Evolutionary conservation across 2,329 filamentous ascomycete genomes (phyloP), one percentile per base, ranked within the genome.

Genomic region (Fusarium sp.): DNA sequence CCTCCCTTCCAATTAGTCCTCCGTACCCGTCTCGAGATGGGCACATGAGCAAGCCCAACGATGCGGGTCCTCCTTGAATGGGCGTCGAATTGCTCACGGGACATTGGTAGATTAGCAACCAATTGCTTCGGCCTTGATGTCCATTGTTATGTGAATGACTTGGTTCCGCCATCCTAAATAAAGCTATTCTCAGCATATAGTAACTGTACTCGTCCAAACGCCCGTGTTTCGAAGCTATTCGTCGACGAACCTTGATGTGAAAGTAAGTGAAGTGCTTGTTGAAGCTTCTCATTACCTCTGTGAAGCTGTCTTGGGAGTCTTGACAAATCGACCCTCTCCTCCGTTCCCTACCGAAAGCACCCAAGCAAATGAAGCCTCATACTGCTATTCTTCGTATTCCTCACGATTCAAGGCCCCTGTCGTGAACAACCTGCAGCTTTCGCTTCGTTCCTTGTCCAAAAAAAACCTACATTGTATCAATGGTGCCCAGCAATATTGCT

Each of bases 41-140:
- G 78, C 81, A 83, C 81, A 83, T 83, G 81, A 83, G 78, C 79
- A 79, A 77, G 78, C 79, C 79, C 75, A 80, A 77, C 68, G 67
- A 71, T 80, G 78, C 75, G 78, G 78, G 75, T 79, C 73, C 64
- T 71, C 52, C 58, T 56, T 50, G 53, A 64, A 70, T 67, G 54
- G 66, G 56, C 47, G 53, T 68, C 44, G 58, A 39, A 50, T 56
- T 63, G 67, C 63, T 71, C 58, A 67, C 70, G 58, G 68, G 63
- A 71, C 71, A 44, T 59, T 55, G 41, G 62, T 65, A 30, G 15
- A 51, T 45, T 57, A 63, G 32, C 39, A 57, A 58, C 61, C 53
- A 58, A 57, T 66, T 66, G 61, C 41, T 55, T 45, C 40, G 41
- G 37, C 32, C 41, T 62, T 17, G 20, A 61, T 20, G 46, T 13